Conservation (phyloP, 2,329 filamentous ascomycete genomes). For the Dissoconium aciculare region DNA sequence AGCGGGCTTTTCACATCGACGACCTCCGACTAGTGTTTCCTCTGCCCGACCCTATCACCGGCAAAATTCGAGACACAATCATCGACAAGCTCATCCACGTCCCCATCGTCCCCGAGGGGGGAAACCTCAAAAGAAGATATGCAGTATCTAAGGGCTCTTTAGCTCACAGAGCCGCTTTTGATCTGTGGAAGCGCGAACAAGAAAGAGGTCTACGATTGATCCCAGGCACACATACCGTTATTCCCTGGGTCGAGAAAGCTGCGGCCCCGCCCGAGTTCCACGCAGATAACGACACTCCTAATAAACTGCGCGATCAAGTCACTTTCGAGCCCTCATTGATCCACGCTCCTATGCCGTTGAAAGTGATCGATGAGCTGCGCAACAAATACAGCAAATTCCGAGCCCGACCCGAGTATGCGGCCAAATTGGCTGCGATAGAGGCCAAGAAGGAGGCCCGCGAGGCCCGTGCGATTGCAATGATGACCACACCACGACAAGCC, state of each 20-base stretch:
- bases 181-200: constrained; percentile 19
- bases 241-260: constrained; percentile 57
- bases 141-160: too few relatives aligned
- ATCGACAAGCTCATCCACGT: constrained; percentile 50
- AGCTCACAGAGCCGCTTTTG: not conserved
- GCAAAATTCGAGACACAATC: constrained; percentile 55
- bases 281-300: constrained; percentile 54
- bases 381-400: constrained; percentile 71
- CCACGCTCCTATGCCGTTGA: constrained; percentile 59
- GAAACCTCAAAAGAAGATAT: constrained; percentile 31
- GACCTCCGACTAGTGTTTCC: constrained; percentile 71
- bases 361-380: constrained; percentile 73
- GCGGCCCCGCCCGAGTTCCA: constrained; percentile 36
- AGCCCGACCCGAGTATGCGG: constrained; percentile 56
- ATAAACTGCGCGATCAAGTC: constrained; percentile 56
- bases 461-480: constrained; percentile 22
- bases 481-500: constrained; percentile 36
- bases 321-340: constrained; percentile 69
- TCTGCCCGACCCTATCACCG: constrained; percentile 50
- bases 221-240: constrained; percentile 53
- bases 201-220: constrained; percentile 39
- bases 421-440: constrained; percentile 47
- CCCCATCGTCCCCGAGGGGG: too few relatives aligned
- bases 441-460: constrained; percentile 32
- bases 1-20: too few relatives aligned